Conservation (phyloP, 495 filamentous ascomycete genomes). For the Lentithecium fluviatile region DNA sequence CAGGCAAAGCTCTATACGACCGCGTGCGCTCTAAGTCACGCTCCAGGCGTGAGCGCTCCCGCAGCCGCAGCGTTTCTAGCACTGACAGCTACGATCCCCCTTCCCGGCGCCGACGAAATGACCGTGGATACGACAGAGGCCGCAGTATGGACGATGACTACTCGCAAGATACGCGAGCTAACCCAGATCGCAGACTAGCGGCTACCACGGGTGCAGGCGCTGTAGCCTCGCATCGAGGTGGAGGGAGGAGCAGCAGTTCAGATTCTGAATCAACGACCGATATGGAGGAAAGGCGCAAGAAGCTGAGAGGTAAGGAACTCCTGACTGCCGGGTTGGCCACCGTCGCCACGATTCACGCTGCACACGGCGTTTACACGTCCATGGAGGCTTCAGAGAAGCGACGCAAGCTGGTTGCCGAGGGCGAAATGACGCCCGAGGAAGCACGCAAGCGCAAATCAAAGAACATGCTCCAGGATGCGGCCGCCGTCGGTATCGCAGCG, state of each 20-base stretch:
- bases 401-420: conserved; percentile 67
- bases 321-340: conserved; percentile 79
- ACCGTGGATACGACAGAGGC: conserved; percentile 23
- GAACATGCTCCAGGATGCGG: conserved; percentile 70
- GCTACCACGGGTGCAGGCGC: conserved; percentile 19
- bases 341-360: conserved; percentile 86
- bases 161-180: conserved; percentile 26
- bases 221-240: conserved; percentile 38
- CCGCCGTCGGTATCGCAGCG: conserved; percentile 78
- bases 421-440: conserved; percentile 70
- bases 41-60: conserved; percentile 37
- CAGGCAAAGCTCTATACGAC: conserved; percentile 75
- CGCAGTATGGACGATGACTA: conserved; percentile 32
- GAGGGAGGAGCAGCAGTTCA: conserved; percentile 51
- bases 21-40: conserved; percentile 64
- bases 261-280: conserved; percentile 73
- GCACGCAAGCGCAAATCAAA: conserved; percentile 73
- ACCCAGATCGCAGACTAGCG: conserved; percentile 27
- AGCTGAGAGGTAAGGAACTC: conserved; percentile 80
- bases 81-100: conserved; percentile 59
- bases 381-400: conserved; percentile 72
- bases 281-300: conserved; percentile 70
- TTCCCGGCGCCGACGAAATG: conserved; percentile 27
- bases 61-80: conserved; percentile 47
- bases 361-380: conserved; percentile 72